Evolutionary conservation across 2,329 filamentous ascomycete species (phyloP).

Genomic region (Metarhizium rileyi): DNA sequence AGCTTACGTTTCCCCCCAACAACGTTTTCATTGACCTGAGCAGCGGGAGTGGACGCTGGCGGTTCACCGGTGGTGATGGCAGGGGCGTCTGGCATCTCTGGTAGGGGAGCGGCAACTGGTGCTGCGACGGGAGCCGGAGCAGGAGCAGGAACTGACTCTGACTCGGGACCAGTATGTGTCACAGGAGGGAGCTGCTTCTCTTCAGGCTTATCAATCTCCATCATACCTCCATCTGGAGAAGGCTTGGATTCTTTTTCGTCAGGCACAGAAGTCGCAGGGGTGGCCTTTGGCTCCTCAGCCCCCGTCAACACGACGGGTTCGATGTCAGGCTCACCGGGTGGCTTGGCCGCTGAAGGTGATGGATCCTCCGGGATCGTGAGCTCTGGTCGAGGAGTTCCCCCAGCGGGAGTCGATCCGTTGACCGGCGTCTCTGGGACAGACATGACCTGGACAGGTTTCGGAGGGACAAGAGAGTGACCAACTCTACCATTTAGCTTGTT

Average conservation of each 20-base stretch:
- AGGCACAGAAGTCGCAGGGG: constrained; percentile 12
- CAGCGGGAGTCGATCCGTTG: constrained; percentile 23
- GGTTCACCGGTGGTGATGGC: neutral
- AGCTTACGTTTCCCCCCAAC: constrained; percentile 31
- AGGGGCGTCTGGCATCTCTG: neutral
- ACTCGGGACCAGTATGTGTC: constrained; percentile 5
- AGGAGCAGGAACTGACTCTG: constrained; percentile 5
- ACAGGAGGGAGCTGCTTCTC: constrained; percentile 2
- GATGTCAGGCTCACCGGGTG: constrained; percentile 15
- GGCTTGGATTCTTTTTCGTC: constrained; percentile 10
- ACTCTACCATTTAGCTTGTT: constrained; percentile 10
- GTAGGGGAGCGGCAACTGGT: constrained; percentile 1
- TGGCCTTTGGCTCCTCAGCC: constrained; percentile 13
- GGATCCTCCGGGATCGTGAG: constrained; percentile 22
- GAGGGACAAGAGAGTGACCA: constrained; percentile 11
- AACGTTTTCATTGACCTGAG: constrained; percentile 11
- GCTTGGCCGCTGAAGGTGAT: neutral
- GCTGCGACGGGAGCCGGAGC: constrained; percentile 6
- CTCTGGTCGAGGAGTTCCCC: constrained; percentile 25
- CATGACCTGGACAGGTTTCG: constrained; percentile 26
- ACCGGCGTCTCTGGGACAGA: constrained; percentile 28
- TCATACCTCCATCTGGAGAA: neutral
- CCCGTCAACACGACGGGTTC: constrained; percentile 18
- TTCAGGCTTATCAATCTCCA: neutral
- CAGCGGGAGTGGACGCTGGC: constrained; percentile 1